Percentiles rank a stretch among this genome's conserved stretches.
These are phyloP conservation scores for Lojkania enalia DNA, from an alignment of 2,329 filamentous ascomycete species.

Conservation along the genomic window DNA sequence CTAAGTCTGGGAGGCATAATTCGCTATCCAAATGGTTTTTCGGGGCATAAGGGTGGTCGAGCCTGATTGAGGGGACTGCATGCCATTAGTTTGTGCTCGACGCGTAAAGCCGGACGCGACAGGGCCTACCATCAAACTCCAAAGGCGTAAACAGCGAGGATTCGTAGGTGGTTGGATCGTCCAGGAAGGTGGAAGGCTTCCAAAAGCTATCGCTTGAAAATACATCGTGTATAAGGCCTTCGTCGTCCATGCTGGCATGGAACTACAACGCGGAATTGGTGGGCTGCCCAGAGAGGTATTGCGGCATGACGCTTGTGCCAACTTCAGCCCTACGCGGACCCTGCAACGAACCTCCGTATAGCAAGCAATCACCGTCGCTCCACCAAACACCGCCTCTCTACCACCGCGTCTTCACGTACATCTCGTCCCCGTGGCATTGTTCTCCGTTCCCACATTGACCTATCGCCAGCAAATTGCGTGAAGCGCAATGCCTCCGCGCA, in stretches of 20 bases:
- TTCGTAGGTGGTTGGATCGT: conserved; percentile 22
- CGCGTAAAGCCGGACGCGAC: conserved; percentile 33
- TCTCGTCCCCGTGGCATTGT: conserved; percentile 2
- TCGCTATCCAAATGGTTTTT: conserved; percentile 38
- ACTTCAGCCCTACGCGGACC: conserved; percentile 33
- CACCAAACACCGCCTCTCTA: neutral
- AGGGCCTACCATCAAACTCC: conserved; percentile 40
- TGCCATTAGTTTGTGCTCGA: conserved; percentile 26
- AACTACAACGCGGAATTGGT: conserved; percentile 11
- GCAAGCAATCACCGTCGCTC: too few relatives aligned
- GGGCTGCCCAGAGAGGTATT: conserved; percentile 17
- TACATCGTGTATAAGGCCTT: conserved; percentile 55
- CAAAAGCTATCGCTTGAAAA: conserved; percentile 68
- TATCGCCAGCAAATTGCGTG: neutral
- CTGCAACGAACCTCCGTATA: conserved; percentile 9
- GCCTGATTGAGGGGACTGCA: conserved; percentile 39
- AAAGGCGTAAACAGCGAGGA: conserved; percentile 39
- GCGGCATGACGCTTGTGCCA: conserved; percentile 35
- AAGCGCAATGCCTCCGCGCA: conserved; percentile 70
- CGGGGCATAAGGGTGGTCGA: conserved; percentile 47
- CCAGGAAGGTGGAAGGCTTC: conserved; percentile 55
- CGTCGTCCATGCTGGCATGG: conserved; percentile 35
- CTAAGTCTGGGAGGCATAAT: conserved; percentile 44
- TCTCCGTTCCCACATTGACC: neutral
- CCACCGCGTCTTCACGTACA: neutral